Evolutionary conservation across 108 stramenopile species (phyloP).

Genomic region (Skeletonema menzelii): DNA sequence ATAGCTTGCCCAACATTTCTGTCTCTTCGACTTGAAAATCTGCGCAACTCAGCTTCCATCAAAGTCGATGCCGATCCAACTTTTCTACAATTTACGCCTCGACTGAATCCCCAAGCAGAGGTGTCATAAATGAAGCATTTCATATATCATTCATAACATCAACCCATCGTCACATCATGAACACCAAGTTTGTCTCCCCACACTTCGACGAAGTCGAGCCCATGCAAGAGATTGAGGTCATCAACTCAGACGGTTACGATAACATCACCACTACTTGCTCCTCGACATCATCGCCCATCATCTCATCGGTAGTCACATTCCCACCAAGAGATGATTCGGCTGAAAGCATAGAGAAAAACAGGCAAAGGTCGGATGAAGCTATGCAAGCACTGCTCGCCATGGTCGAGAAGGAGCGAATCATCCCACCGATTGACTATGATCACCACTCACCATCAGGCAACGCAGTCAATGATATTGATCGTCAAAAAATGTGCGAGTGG

Average conservation of each 20-base stretch:
- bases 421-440: constrained; percentile 10
- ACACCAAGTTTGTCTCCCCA: not conserved
- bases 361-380: not conserved
- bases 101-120: not conserved
- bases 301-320: not conserved
- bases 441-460: not conserved
- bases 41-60: not conserved
- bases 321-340: not conserved
- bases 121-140: not conserved
- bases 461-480: constrained; percentile 25
- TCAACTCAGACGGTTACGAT: constrained; percentile 23
- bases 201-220: not conserved
- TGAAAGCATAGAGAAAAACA: not conserved
- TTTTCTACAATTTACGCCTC: not conserved
- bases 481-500: constrained; percentile 49
- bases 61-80: not conserved
- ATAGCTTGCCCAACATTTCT: not conserved
- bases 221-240: constrained; percentile 49
- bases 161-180: not conserved
- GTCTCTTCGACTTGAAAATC: not conserved
- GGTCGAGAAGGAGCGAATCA: constrained; percentile 2
- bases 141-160: not conserved
- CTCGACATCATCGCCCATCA: not conserved
- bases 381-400: constrained; percentile 5
- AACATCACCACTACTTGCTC: constrained; percentile 30